These are phyloP conservation scores for Peronosclerospora sorghi DNA, from an alignment of 352 stramenopile genomes.

Conservation along the genomic window DNA sequence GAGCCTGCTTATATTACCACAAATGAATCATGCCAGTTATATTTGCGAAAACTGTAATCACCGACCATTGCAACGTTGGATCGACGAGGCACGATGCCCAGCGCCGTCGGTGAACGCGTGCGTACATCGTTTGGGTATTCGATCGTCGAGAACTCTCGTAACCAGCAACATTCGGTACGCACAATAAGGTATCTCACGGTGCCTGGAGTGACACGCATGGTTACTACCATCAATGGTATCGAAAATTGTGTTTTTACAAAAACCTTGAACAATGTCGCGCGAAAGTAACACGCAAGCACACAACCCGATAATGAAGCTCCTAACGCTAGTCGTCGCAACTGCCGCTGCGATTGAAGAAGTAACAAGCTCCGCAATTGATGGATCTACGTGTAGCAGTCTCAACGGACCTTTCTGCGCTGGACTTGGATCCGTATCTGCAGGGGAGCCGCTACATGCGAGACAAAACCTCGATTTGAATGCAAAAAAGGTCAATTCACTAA, in stretches of 20 bases:
- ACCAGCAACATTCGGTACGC: conserved; percentile 27
- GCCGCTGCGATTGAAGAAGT: too few relatives aligned
- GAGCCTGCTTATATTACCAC: conserved; percentile 19
- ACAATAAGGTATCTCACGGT: conserved; percentile 18
- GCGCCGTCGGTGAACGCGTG: conserved; percentile 47
- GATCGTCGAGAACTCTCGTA: conserved; percentile 35
- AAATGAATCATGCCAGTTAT: not conserved
- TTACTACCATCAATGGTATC: conserved; percentile 22
- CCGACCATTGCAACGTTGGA: conserved; percentile 38
- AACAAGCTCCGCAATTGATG: too few relatives aligned
- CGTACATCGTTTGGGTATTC: conserved; percentile 9
- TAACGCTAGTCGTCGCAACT: too few relatives aligned
- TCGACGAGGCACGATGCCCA: conserved; percentile 51
- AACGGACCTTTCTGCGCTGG: too few relatives aligned
- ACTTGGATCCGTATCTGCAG: too few relatives aligned
- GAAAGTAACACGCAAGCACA: too few relatives aligned
- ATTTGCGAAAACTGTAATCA: too few relatives aligned
- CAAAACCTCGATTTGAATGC: too few relatives aligned
- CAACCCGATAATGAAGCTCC: conserved; percentile 8
- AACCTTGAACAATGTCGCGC: not conserved
- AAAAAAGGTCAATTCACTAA: too few relatives aligned
- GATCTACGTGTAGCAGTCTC: too few relatives aligned
- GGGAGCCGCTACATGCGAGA: too few relatives aligned
- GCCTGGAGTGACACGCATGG: conserved; percentile 31
- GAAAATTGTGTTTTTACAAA: too few relatives aligned